Base-by-base conservation (phyloP, 805 yeast genomes). In the Candida caryicola region DNA sequence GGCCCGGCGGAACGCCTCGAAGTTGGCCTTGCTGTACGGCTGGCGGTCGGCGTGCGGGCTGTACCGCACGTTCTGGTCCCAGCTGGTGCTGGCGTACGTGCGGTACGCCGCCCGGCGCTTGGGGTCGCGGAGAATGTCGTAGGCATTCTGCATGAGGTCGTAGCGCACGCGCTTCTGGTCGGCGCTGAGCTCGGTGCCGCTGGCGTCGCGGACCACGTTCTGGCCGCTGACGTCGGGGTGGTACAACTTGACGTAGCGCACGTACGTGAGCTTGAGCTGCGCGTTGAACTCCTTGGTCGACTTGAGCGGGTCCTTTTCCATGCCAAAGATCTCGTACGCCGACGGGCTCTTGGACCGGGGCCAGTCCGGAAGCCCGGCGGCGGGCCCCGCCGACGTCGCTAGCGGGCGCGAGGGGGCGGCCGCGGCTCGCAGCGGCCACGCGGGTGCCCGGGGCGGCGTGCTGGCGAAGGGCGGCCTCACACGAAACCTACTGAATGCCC, bases 171-270 rank as follows among this genome's bases (percentile, higher is more conserved):
- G 45, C 41, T 70, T 73, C 39, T 47, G 55, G 10, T 56, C 62
- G 4, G 37, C 47, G 2, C 61, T 56, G 17, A 76, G 55, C 4
- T 45, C 41, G 10, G 47, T 32, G 4, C 73, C 69, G 14, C 51
- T 42, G 28, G 55, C 57, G 27, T 61, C 57, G 6, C 55, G 23
- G 0, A 59, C 47, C 0, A 45, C 54, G 8, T 52, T 39, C 23
- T 59, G 55, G 13, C 50, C 43, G 2, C 68, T 50, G 2, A 73
- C 55, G 54, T 89, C 97, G 0, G 97, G 96, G 55, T 89, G 96
- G 50, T 89, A 89, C 7, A 80, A 54, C 57, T 84, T 85, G 8
- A 89, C 89, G 33, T 51, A 63, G 34, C 59, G 59, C 34, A 54
- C 48, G 47, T 69, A 67, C 17, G 45, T 59, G 4, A 45, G 21